Evolutionary conservation across 352 stramenopile species (phyloP).

Genomic region (Globisporangium okanoganense): DNA sequence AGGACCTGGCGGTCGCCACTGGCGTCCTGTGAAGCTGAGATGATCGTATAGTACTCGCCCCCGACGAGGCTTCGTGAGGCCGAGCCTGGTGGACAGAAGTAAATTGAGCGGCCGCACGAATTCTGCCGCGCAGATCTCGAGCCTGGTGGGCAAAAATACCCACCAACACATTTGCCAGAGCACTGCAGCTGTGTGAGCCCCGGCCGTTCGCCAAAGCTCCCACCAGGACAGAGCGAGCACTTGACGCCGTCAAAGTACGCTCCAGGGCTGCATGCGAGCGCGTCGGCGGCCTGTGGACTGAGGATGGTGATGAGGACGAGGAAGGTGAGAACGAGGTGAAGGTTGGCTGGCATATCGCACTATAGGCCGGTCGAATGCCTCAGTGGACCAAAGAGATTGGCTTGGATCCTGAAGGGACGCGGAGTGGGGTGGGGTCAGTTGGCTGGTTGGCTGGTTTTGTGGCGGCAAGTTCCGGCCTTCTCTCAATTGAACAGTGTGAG

Average conservation of each 20-base stretch:
- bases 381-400: background rate
- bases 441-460: background rate
- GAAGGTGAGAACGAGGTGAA: background rate
- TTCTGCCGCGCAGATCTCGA: constrained; percentile 52
- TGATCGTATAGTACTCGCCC: constrained; percentile 53
- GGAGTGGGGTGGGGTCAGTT: background rate
- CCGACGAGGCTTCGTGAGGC: constrained; percentile 32
- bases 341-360: background rate
- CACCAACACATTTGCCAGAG: constrained; percentile 42
- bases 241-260: constrained; percentile 37
- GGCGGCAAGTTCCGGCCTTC: background rate
- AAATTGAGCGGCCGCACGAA: constrained; percentile 42
- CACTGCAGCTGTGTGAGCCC: constrained; percentile 35
- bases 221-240: constrained; percentile 45
- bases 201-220: constrained; percentile 37
- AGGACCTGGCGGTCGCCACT: background rate
- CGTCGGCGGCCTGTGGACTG: background rate
- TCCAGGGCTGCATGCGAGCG: constrained; percentile 38
- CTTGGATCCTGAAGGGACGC: constrained; percentile 3
- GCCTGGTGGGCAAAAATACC: constrained; percentile 56
- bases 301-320: background rate
- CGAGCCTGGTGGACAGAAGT: constrained; percentile 55
- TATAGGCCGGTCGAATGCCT: background rate
- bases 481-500: too few relatives aligned
- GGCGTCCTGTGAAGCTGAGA: constrained; percentile 18